Conservation (phyloP, 148 eudicot genomes). For the Linanthus parryae region DNA sequence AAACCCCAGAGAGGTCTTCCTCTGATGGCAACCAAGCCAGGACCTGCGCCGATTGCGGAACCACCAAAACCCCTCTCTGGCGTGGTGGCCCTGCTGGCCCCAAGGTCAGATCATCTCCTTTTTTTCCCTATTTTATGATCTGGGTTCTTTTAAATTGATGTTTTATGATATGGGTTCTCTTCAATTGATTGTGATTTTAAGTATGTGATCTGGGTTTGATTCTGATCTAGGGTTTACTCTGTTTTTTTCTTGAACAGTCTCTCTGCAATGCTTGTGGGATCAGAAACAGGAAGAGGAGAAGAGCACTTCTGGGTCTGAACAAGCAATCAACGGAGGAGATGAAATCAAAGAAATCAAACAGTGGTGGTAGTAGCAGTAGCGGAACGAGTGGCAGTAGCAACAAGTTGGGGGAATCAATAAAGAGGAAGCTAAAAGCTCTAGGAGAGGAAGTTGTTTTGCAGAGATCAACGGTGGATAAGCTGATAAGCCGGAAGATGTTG, state of each 20-base stretch:
- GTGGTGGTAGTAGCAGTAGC: slow-evolving; percentile 11
- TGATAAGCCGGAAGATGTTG: not conserved
- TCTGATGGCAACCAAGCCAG: slow-evolving; percentile 39
- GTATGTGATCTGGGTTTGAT: slow-evolving; percentile 4
- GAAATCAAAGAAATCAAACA: slow-evolving; percentile 39
- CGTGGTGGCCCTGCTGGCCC: slow-evolving; percentile 97
- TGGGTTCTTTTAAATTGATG: no score
- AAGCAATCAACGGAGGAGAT: slow-evolving; percentile 38
- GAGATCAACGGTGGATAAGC: slow-evolving; percentile 50
- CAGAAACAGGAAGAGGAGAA: slow-evolving; percentile 81
- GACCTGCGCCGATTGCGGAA: slow-evolving; percentile 86
- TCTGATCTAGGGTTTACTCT: no score
- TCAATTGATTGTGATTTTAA: slow-evolving; percentile 20
- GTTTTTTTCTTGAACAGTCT: slow-evolving; percentile 34
- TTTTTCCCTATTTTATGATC: no score
- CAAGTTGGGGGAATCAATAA: slow-evolving; percentile 33
- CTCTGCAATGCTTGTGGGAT: slow-evolving; percentile 98
- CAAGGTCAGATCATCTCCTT: slow-evolving; percentile 38
- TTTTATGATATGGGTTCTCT: no score
- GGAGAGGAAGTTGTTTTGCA: slow-evolving; percentile 62
- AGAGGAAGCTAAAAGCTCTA: slow-evolving; percentile 49
- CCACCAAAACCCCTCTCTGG: slow-evolving; percentile 96
- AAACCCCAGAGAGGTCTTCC: slow-evolving; percentile 33
- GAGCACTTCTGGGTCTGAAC: slow-evolving; percentile 56
- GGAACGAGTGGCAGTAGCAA: slow-evolving; percentile 6